Evolutionary conservation across 768 basidiomycete genomes (phyloP).

Genomic region (Mrakia blollopis): DNA sequence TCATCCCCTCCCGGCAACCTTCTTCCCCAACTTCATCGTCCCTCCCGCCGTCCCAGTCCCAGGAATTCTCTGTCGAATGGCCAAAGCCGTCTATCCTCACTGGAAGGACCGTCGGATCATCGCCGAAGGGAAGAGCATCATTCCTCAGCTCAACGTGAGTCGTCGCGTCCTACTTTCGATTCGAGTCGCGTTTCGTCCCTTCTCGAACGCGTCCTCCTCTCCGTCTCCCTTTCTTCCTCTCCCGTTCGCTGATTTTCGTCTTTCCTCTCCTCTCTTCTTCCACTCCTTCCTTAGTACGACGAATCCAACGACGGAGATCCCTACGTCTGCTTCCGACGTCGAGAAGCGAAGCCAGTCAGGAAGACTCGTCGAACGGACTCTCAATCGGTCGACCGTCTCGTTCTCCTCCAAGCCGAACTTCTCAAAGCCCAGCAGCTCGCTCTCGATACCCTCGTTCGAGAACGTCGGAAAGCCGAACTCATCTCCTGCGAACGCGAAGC

Average conservation of each 20-base stretch:
- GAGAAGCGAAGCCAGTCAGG: conserved; percentile 87
- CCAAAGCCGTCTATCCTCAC: conserved; percentile 72
- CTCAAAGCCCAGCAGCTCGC: conserved; percentile 68
- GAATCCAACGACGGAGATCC: conserved; percentile 86
- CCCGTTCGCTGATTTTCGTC: background rate
- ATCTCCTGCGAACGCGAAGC: conserved; percentile 57
- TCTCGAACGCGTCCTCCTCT: background rate
- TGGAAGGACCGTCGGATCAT: conserved; percentile 82
- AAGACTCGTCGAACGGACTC: conserved; percentile 91
- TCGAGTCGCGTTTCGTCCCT: background rate
- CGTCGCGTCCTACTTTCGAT: background rate
- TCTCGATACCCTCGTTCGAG: conserved; percentile 62
- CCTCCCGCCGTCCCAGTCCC: conserved; percentile 68
- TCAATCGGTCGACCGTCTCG: conserved; percentile 80
- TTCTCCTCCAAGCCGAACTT: conserved; percentile 73
- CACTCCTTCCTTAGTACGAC: conserved; percentile 56
- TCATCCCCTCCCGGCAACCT: conserved; percentile 54
- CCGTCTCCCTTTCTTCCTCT: no score
- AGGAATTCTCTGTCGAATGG: conserved; percentile 59
- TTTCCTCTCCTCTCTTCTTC: conserved; percentile 21
- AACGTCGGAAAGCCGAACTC: conserved; percentile 67
- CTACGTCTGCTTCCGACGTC: conserved; percentile 92
- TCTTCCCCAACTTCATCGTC: conserved; percentile 63
- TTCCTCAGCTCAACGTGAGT: conserved; percentile 80
- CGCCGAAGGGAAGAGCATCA: conserved; percentile 75